These are phyloP conservation scores for Flaveria robusta DNA, from an alignment of 129 eudicot genomes.

Conservation along the genomic window DNA sequence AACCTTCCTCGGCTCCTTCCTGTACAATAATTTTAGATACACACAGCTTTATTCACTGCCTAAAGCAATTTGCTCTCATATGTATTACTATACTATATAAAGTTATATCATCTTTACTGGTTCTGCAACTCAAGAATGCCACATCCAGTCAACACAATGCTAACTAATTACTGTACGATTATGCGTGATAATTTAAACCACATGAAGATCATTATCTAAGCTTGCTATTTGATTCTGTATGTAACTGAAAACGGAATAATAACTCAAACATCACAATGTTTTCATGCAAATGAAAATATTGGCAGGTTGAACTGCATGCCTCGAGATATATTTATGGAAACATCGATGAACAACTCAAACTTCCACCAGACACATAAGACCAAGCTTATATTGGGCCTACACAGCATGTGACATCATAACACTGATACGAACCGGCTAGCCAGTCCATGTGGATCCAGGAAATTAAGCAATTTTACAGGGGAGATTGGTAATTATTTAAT, in stretches of 20 bases:
- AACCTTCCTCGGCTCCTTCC: conserved; percentile 57
- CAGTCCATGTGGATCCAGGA: not conserved
- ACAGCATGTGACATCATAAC: conserved; percentile 1
- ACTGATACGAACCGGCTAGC: not conserved
- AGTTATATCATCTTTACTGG: not conserved
- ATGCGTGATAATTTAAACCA: conserved; percentile 12
- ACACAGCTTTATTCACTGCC: conserved; percentile 1
- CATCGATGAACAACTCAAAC: conserved; percentile 16
- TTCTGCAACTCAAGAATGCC: conserved; percentile 17
- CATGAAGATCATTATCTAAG: conserved; percentile 7
- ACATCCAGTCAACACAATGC: not conserved
- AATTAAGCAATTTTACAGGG: not conserved
- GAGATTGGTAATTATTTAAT: not conserved
- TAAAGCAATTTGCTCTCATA: conserved; percentile 15
- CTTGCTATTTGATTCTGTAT: not conserved
- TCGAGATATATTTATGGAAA: conserved; percentile 1
- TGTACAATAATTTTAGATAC: conserved; percentile 27
- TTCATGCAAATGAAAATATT: not conserved
- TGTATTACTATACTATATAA: not conserved
- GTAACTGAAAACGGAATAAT: conserved; percentile 11
- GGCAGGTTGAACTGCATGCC: not conserved
- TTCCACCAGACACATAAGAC: conserved; percentile 15
- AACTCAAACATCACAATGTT: conserved; percentile 5
- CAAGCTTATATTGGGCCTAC: conserved; percentile 2
- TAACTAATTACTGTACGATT: conserved; percentile 7